Base-by-base conservation (phyloP, 352 stramenopile genomes). In the Pythium apleroticum region DNA sequence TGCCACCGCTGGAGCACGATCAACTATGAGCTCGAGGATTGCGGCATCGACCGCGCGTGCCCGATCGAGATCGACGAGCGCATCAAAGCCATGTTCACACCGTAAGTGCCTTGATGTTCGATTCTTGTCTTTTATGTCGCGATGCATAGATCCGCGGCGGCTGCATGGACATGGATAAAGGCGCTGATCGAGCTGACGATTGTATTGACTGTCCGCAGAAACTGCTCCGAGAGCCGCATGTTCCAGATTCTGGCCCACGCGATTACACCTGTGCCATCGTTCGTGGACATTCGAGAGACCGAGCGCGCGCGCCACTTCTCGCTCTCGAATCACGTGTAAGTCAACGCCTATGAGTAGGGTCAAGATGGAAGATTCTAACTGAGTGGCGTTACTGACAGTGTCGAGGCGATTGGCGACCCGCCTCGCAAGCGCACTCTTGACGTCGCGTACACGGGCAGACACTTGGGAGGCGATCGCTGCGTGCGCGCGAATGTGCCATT, bases 401-500 rank as follows among this genome's bases (percentile, higher is more conserved):
- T 73, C n/a, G 60, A 65, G 24, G 60, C 66, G 5, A 37, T 73
- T 31, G 58, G 45, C 15, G 37, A 66, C 22, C 52, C 55, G 35
- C 60, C 30, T 0, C 67, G 74, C 25, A 62, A 63, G 9, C 73
- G 65, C 39, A 62, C 62, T 2, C 56, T 84, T 19, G 72, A 87
- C 50, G 84, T 93, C 71, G 75, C 82, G 22, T 82, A 86, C 33
- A 61, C 74, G 9, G 84, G 84, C 0, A 52, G 52, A 4, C 72
- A 78, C 28, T 64, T 90, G 0, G 84, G 84, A 10, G 76, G 81
- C 41, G 80, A 95, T 52, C 80, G 84, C 27, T 84, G 74, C 20
- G 81, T 93, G 30, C 81, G 84, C 5, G 60, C 82, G 2, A 93
- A 95, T 52, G 72, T 80, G 24, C 80, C 86, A 19, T 91, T 93